Conservation (phyloP, 176 grass and related monocot species). For the Bromus sterilis region DNA sequence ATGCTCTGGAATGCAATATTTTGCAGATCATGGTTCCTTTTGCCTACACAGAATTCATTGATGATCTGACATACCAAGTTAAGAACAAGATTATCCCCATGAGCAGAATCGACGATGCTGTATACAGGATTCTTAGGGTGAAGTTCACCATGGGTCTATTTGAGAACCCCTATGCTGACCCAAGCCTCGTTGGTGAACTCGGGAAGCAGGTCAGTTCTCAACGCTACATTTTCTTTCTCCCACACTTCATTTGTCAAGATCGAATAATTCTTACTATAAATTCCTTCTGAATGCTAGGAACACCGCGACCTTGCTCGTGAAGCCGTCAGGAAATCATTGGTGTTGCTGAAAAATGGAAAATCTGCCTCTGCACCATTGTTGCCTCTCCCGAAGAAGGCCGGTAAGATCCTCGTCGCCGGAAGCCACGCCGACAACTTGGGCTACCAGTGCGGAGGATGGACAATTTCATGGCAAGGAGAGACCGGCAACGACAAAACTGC, state of each 20-base stretch:
- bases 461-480: conserved; percentile 63
- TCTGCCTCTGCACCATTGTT: conserved; percentile 15
- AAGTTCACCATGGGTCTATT: conserved; percentile 88
- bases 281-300: conserved; percentile 10
- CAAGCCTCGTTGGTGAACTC: conserved; percentile 42
- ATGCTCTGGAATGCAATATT: not conserved
- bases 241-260: not conserved
- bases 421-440: conserved; percentile 67
- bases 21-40: conserved; percentile 74
- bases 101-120: conserved; percentile 75
- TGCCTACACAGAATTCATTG: conserved; percentile 49
- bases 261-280: not conserved
- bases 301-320: conserved; percentile 63
- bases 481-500: conserved; percentile 45
- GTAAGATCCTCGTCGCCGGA: conserved; percentile 66
- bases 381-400: conserved; percentile 62
- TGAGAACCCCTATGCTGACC: conserved; percentile 53
- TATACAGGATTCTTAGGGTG: conserved; percentile 64
- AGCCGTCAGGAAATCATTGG: conserved; percentile 71
- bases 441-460: conserved; percentile 75
- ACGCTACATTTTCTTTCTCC: not conserved
- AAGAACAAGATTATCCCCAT: conserved; percentile 60
- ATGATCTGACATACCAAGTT: conserved; percentile 48
- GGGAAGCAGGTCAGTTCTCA: conserved; percentile 48
- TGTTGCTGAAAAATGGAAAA: conserved; percentile 68